Evolutionary conservation across 352 stramenopile genomes (phyloP), one percentile per base, ranked within the genome.

Genomic region (Saprolegnia parasitica): DNA sequence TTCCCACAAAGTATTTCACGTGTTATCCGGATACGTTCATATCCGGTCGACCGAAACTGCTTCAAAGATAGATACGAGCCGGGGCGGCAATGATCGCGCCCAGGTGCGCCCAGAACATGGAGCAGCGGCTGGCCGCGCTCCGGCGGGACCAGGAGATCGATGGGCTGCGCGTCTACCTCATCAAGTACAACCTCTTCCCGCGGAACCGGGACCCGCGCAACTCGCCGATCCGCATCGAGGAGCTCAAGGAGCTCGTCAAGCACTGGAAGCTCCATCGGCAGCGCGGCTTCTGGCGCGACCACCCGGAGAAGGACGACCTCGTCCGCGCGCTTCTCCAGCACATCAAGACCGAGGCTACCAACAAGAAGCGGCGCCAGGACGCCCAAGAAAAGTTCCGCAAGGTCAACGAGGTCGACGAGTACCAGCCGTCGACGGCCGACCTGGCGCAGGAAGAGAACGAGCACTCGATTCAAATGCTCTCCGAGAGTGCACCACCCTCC

Each of bases 171-270:
- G 83, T 86, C 46, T 91, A 93, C 60, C 73, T 95, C 24, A 88
- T 95, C 76, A 95, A 95, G 72, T 91, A 91, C 77, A 90, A 93
- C 57, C 78, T 93, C 56, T 93, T 95, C 67, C 85, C 84, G 42
- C 83, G 82, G 40, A 92, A 92, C 47, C 82, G 86, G 18, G 87
- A 92, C 73, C 85, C 85, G 1, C 75, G 92, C 61, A 95, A 94
- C 78, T 93, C 85, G 50, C 86, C 83, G 26, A 95, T 94, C 73
- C 83, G 84, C 47, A 73, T 92, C 24, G 88, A 97, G 52, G 87
- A 97, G 76, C 82, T 97, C 49, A 97, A 97, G 73, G 91, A 97
- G 68, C 78, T 97, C 11, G 88, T 96, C 16, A 92, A 95, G 66
- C 83, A 94, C 74, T 97, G 89, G 87, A 96, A 96, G 72, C 78